These are phyloP conservation scores for Laburnicola sp. DNA, from an alignment of 2,329 filamentous ascomycete genomes.

Conservation along the genomic window DNA sequence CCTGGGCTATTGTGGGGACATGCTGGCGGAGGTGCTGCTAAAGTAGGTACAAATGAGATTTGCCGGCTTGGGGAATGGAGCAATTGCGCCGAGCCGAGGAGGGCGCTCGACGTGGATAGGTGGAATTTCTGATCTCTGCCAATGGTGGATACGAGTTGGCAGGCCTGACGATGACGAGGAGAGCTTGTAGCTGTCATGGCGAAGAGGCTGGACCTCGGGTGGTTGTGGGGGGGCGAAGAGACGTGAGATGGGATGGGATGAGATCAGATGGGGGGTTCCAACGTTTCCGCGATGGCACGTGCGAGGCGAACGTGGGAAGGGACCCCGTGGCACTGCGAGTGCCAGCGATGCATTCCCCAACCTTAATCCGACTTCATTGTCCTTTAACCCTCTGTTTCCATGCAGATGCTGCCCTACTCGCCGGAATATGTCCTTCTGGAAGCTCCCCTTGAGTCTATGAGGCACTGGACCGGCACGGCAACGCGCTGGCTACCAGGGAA, in stretches of 20 bases:
- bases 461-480: too few relatives aligned
- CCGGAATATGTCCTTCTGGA: too few relatives aligned
- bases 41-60: slow-evolving; percentile 13
- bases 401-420: too few relatives aligned
- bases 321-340: slow-evolving; percentile 10
- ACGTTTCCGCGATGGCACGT: too few relatives aligned
- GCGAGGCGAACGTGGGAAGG: slow-evolving; percentile 11
- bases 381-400: too few relatives aligned
- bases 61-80: slow-evolving; percentile 18
- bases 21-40: slow-evolving; percentile 22
- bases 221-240: not conserved
- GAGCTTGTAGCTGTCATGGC: not conserved
- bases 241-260: too few relatives aligned
- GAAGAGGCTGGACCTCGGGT: not conserved
- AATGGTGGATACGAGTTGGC: not conserved
- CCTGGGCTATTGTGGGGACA: slow-evolving; percentile 25
- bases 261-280: not conserved
- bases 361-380: slow-evolving; percentile 13
- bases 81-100: slow-evolving; percentile 12
- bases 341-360: slow-evolving; percentile 6
- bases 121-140: slow-evolving; percentile 1
- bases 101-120: slow-evolving; percentile 12
- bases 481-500: too few relatives aligned
- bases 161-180: not conserved
- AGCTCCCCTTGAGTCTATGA: too few relatives aligned